phyloP scores from a whole-genome alignment of 2,329 filamentous ascomycete genomes.

The Trichocomaceae sp. region DNA sequence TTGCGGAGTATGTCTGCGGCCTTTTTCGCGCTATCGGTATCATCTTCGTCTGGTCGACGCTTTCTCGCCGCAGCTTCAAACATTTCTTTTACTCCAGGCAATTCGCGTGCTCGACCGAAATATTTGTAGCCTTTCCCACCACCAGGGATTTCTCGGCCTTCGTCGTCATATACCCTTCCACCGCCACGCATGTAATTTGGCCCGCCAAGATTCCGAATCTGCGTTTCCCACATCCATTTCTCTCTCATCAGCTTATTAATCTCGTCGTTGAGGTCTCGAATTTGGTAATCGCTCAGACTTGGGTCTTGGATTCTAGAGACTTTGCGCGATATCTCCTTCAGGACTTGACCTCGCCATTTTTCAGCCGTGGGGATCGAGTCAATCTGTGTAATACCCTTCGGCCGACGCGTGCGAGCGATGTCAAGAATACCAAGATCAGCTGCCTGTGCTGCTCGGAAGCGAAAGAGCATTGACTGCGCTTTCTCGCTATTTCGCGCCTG shows the following conservation, averaged over 20 bases:
- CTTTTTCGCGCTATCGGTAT: slow-evolving; percentile 52
- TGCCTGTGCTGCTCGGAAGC: slow-evolving; percentile 95
- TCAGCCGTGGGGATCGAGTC: slow-evolving; percentile 80
- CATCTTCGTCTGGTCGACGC: slow-evolving; percentile 58
- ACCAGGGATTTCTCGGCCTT: slow-evolving; percentile 60
- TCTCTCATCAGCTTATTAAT: slow-evolving; percentile 99
- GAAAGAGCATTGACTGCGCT: slow-evolving; percentile 99
- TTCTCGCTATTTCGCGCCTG: slow-evolving; percentile 97
- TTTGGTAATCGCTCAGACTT: slow-evolving; percentile 89
- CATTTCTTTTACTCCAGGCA: slow-evolving; percentile 93
- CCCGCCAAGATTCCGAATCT: slow-evolving; percentile 90
- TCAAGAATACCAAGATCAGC: slow-evolving; percentile 95
- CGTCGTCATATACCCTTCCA: slow-evolving; percentile 65
- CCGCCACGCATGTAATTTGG: slow-evolving; percentile 88
- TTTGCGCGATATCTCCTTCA: slow-evolving; percentile 95
- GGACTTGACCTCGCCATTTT: slow-evolving; percentile 95
- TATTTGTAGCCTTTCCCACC: slow-evolving; percentile 90
- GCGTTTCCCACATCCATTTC: slow-evolving; percentile 98
- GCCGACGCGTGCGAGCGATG: slow-evolving; percentile 78
- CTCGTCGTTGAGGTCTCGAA: slow-evolving; percentile 96
- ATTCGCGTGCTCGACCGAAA: slow-evolving; percentile 80
- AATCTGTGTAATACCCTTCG: slow-evolving; percentile 83
- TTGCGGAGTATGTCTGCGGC: slow-evolving; percentile 44
- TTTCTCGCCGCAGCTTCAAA: slow-evolving; percentile 69
- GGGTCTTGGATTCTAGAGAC: slow-evolving; percentile 91